A percentile compares a stretch with the other conserved stretches of the same genome.
phyloP scores from a whole-genome alignment of 345 rosid genomes.

The Garcia nutans region DNA sequence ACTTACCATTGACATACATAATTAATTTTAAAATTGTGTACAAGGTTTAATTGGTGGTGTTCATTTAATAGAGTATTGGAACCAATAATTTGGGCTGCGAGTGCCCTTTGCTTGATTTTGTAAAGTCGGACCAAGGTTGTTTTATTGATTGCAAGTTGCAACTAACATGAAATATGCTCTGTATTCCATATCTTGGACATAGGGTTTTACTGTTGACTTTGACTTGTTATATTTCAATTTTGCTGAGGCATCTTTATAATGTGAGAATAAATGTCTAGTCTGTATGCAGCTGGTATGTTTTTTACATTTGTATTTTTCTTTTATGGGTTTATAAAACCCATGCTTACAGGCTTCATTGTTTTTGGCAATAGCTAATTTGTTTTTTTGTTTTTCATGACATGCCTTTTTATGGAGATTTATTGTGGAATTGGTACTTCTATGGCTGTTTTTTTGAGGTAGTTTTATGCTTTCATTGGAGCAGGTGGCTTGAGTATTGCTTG shows the following conservation, averaged over 20 bases:
- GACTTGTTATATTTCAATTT: not conserved
- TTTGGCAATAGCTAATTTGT: not conserved
- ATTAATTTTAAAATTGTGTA: not conserved
- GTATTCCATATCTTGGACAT: not conserved
- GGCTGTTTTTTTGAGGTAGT: conserved; percentile 12
- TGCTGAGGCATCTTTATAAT: not conserved
- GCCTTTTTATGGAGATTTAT: not conserved
- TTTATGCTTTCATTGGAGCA: conserved; percentile 31
- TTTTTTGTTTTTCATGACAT: not conserved
- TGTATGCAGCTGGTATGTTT: not conserved
- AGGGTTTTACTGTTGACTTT: not conserved
- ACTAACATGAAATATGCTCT: not conserved
- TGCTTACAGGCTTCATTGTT: not conserved
- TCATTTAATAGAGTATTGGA: not conserved
- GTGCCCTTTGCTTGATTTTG: not conserved
- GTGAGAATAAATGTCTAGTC: not conserved
- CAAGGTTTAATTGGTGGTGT: not conserved
- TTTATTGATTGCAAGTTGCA: not conserved
- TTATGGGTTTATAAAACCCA: not conserved
- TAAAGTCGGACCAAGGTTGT: not conserved
- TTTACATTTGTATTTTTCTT: not conserved
- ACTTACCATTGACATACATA: too few relatives aligned
- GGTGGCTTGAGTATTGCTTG: conserved; percentile 90
- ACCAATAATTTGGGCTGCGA: not conserved
- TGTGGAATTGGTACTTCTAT: not conserved